Evolutionary conservation across 106 monocot genomes (phyloP), one percentile per base, ranked within the genome.

Genomic region (Dioscorea dumetorum): DNA sequence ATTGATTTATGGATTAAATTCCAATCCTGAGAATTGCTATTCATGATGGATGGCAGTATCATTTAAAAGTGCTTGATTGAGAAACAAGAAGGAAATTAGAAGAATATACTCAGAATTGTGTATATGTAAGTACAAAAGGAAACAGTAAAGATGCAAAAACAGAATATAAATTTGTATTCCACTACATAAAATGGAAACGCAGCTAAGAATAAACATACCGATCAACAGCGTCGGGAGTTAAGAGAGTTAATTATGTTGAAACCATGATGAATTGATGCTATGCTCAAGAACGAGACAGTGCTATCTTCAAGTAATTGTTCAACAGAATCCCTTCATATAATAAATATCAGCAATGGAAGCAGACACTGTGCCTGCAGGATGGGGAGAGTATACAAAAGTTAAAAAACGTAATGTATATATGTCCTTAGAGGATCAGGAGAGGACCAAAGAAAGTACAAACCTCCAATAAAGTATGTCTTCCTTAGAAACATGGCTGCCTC

Each of bases 301-400:
- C 97, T 92, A 83, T 99, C 97, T 87, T 99, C 97, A 83, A 99
- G 67, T 60, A 82, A 69, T 53, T 92, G 82, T 58, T 92, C 97
- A 31, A 92, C 67, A 22, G 16, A 68, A 19, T 92, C 83, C 74
- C 97, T 86, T 75, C 74, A 90, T 74, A 74, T 90, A 87, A 70
- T 99, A 92, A 35, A 85, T 78, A 62, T 85, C 86, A 73, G 97
- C 82, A 61, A 99, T 85, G 60, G 90, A 81, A 63, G 97, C 84
- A 73, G 90, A 87, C 33, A 93, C 89, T 16, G 89, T 92, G 35
- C 97, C 92, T 99, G 67, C n/a, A 79, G 18, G 57, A 33, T 64
- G 18, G 21, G 16, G 48, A 4, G 17, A 64, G 72, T 22, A 70
- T 50, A 52, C 33, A 23, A 20, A 74, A 60, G 50, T 16, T 18